Evolutionary conservation across 495 filamentous ascomycete genomes (phyloP), one percentile per base, ranked within the genome.

Genomic region (Amphirosellinia nigrospora): DNA sequence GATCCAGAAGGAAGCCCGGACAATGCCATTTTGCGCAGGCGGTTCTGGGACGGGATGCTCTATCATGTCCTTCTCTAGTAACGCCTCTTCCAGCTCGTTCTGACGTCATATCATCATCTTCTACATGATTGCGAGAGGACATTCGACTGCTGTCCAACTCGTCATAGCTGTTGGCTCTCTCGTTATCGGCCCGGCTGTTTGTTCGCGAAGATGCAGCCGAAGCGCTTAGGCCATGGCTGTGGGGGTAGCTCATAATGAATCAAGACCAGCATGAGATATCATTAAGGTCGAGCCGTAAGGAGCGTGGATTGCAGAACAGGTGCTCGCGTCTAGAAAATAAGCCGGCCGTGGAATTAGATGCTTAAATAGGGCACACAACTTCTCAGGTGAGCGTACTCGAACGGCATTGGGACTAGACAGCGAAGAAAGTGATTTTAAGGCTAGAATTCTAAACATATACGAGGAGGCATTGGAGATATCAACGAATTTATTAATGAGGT

Each of bases 1-100:
- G 75, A 88, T 88, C 88, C 88, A 89, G 62, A 83, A 74, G 28
- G 86, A 67, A 52, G 82, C 81, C 46, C 79, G 74, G 15, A 61
- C 61, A 55, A 80, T 75, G 30, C 75, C 73, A 62, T 53, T 74
- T 45, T 76, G 58, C 19, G 73, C 64, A 41, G 64, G 28, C n/a
- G 72, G 70, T 45, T 34, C 62, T 48, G 48, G 66, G 19, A 34
- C 66, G 32, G 65, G 53, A 28, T 81, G 70, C 55, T 55, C 62
- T n/a, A 60, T 59, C 13, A 69, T 74, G 59, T 73, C 70, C 72
- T 68, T 76, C 53, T 73, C 72, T 55, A 73, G 52, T 28, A 84
- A 75, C 0, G 76, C 74, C 63, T 77, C 78, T 41, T 82, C 79
- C 28, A 79, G 75, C 63, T 86, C 82, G 28, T 72, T 61, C 41